A percentile compares a stretch with the other conserved stretches of the same genome.
Evolutionary conservation across 2,329 filamentous ascomycete genomes (phyloP).

Genomic region (Penicillium sp.): DNA sequence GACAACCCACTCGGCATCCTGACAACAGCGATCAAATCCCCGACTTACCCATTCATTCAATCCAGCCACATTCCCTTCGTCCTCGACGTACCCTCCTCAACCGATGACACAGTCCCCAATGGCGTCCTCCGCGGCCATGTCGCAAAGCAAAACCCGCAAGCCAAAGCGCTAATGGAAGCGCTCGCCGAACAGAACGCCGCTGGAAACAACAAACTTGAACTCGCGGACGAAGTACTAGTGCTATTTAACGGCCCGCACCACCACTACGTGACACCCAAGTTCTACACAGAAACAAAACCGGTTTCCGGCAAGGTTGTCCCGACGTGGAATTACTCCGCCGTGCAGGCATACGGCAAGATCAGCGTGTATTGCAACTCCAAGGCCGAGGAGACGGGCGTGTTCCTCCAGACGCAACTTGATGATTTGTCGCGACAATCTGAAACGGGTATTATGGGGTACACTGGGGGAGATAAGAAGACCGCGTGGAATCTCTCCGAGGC

Average conservation of each 20-base stretch:
- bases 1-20: constrained; percentile 62
- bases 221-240: constrained; percentile 58
- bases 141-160: constrained; percentile 9
- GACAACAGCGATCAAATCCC: constrained; percentile 59
- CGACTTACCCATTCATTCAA: constrained; percentile 53
- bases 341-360: constrained; percentile 61
- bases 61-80: constrained; percentile 62
- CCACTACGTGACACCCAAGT: constrained; percentile 66
- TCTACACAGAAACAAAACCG: constrained; percentile 65
- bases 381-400: constrained; percentile 46
- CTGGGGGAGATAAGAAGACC: constrained; percentile 49
- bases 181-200: constrained; percentile 61
- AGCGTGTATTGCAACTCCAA: constrained; percentile 55
- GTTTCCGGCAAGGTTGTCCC: constrained; percentile 63
- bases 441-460: constrained; percentile 57
- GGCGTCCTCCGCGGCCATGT: constrained; percentile 57
- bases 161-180: constrained; percentile 6
- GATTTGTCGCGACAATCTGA: constrained; percentile 57
- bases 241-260: constrained; percentile 60
- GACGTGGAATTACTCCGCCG: constrained; percentile 67
- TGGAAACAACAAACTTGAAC: constrained; percentile 44
- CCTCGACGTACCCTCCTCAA: constrained; percentile 46
- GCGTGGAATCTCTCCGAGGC: constrained; percentile 62
- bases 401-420: constrained; percentile 53
- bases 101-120: constrained; percentile 34